Base-by-base conservation (phyloP, 371 early-diverging fungal species). In the Mortierella sp. region DNA sequence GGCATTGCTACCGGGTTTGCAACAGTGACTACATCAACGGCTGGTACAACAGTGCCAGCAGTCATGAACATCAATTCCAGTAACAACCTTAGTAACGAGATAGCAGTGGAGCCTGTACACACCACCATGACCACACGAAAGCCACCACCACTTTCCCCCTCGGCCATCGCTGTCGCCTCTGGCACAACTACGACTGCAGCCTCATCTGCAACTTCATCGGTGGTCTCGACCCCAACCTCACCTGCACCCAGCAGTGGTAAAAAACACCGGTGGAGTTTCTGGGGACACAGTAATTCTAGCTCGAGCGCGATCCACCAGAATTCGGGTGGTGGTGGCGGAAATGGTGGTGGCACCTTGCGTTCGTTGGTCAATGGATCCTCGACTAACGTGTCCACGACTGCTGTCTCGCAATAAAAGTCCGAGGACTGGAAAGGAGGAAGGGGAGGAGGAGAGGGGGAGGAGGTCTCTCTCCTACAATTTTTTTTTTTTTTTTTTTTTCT, bases 261-360 rank as follows among this genome's bases (percentile, higher is more conserved):
- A 19, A 74, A 69, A 43, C 51, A 52, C 4, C 65, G 75, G 0
- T 74, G 75, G 75, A 74, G 62, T 37, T 48, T 74, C 26, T 74
- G 68, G 68, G 65, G 74, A 9, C 37, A 37, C 9, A 37, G 37
- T 37, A 37, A 37, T 37, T 5, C 5, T 37, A 37, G 37, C 9
- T 37, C 37, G 37, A 37, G 9, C 9, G 37, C 9, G 37, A 9
- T 37, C 37, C 3, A 37, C 9, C 37, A 37, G 3, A 37, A 9
- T 9, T 37, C 37, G 37, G 9, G 37, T 37, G 37, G 37, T 5
- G 9, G 37, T 37, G 37, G 37, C 37, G 37, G 37, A 9, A 37
- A 9, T 5, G 9, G 37, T 37, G 37, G 37, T 9, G 37, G 37
- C 5, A 37, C 37, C 37, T 9, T 37, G 9, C 37, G 37, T 9